phyloP scores from a whole-genome alignment of 306 rosid species.

The Quercus robur region DNA sequence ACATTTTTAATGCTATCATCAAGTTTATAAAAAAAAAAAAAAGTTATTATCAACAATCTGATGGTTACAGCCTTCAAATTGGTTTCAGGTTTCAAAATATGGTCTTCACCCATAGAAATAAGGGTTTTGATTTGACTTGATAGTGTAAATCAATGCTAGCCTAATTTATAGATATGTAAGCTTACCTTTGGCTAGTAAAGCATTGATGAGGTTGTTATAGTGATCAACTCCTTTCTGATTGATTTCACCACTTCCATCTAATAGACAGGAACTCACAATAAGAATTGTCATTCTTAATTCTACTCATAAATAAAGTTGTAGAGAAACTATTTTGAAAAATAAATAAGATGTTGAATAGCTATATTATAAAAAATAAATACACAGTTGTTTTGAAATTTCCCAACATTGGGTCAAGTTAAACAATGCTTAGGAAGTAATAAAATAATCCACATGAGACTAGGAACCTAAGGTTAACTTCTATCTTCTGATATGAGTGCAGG shows the following conservation, averaged over 20 bases:
- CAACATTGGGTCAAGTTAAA: neutral
- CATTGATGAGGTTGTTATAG: constrained; percentile 76
- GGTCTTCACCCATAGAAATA: neutral
- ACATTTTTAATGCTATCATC: neutral
- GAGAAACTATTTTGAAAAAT: neutral
- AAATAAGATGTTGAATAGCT: neutral
- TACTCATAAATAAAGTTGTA: neutral
- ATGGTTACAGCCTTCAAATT: neutral
- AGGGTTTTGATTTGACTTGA: neutral
- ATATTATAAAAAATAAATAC: neutral
- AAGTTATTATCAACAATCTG: neutral
- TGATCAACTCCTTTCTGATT: constrained; percentile 81
- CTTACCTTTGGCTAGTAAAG: constrained; percentile 74
- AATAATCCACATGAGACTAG: neutral
- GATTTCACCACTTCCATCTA: constrained; percentile 75
- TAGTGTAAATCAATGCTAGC: no score
- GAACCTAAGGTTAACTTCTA: neutral
- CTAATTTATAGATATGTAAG: neutral
- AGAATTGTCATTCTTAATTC: neutral
- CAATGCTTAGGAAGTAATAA: neutral
- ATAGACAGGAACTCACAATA: neutral
- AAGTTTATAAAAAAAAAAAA: neutral
- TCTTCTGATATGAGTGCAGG: neutral
- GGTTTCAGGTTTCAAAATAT: neutral
- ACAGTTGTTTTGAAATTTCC: neutral